These are phyloP conservation scores for Tylopilus intermedius DNA, from an alignment of 768 basidiomycete genomes.

Conservation along the genomic window DNA sequence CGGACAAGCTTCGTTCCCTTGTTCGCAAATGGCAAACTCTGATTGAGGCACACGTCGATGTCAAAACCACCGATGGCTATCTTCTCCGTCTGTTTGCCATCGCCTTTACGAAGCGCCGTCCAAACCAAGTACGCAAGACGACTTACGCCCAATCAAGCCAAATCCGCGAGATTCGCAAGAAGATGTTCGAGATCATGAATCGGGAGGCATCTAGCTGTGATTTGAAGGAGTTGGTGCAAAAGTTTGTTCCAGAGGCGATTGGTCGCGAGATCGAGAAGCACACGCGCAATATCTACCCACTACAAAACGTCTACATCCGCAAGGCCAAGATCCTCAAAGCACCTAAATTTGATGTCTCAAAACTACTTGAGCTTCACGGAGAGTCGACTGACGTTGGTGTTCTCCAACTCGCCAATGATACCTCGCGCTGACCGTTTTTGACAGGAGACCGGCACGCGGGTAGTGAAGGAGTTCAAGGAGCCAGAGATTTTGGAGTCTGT, in stretches of 20 bases:
- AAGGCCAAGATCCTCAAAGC: constrained; percentile 99
- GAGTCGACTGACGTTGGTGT: constrained; percentile 83
- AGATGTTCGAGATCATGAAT: constrained; percentile 99
- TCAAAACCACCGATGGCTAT: constrained; percentile 99
- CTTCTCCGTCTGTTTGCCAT: constrained; percentile 98
- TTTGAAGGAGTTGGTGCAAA: constrained; percentile 96
- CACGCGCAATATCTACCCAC: constrained; percentile 90
- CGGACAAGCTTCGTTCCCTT: constrained; percentile 98
- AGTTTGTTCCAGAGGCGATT: constrained; percentile 98
- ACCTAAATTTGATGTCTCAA: constrained; percentile 93
- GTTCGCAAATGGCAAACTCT: constrained; percentile 99
- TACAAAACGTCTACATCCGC: constrained; percentile 98
- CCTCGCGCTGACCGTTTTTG: constrained; percentile 7
- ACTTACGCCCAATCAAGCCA: constrained; percentile 96
- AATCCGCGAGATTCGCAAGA: constrained; percentile 95
- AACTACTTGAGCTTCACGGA: constrained; percentile 94
- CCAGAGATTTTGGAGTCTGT: constrained; percentile 91
- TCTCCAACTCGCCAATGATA: neutral
- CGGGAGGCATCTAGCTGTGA: constrained; percentile 93
- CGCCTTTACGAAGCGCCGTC: constrained; percentile 97
- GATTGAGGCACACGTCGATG: constrained; percentile 97
- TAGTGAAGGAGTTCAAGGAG: constrained; percentile 97
- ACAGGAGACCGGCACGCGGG: constrained; percentile 91
- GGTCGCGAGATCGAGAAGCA: constrained; percentile 99
- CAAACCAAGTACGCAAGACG: constrained; percentile 95